A percentile compares a stretch with the other conserved stretches of the same genome.
Conservation (phyloP, 169 alveolate genomes). For the Plasmodium adleri region DNA sequence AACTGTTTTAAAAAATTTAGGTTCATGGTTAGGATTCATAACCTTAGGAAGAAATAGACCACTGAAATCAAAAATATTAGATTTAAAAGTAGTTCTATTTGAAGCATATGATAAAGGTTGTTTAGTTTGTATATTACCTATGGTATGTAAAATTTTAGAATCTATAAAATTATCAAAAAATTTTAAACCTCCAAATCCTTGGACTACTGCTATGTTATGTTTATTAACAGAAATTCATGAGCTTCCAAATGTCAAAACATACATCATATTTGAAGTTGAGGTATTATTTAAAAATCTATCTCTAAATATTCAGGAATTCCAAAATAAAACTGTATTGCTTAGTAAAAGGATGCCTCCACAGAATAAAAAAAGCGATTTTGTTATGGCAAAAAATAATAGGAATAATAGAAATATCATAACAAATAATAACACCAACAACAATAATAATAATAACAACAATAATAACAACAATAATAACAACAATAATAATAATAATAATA, state of each 20-base stretch:
- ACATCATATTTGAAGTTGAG: conserved; percentile 92
- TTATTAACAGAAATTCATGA: conserved; percentile 91
- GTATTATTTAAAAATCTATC: conserved; percentile 89
- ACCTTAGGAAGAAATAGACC: conserved; percentile 93
- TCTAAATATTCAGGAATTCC: conserved; percentile 76
- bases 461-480: background rate
- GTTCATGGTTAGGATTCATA: conserved; percentile 92
- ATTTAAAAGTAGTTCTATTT: conserved; percentile 88
- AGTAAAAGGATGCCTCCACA: conserved; percentile 33
- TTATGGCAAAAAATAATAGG: background rate
- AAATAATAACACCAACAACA: background rate
- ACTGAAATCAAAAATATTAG: conserved; percentile 88
- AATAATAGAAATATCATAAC: background rate
- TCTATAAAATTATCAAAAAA: conserved; percentile 84
- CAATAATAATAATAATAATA: background rate
- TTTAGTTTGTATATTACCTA: conserved; percentile 90
- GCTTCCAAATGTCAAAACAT: conserved; percentile 87
- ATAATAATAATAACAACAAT: background rate
- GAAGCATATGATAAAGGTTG: conserved; percentile 89
- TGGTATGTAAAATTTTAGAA: conserved; percentile 90
- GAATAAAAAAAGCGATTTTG: conserved; percentile 34
- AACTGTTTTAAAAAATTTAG: conserved; percentile 91
- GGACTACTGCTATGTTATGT: conserved; percentile 91
- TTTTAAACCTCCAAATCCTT: conserved; percentile 94
- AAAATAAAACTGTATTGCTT: conserved; percentile 52